phyloP scores from a whole-genome alignment of 2,329 filamentous ascomycete genomes.

The Fusarium vanettenii region DNA sequence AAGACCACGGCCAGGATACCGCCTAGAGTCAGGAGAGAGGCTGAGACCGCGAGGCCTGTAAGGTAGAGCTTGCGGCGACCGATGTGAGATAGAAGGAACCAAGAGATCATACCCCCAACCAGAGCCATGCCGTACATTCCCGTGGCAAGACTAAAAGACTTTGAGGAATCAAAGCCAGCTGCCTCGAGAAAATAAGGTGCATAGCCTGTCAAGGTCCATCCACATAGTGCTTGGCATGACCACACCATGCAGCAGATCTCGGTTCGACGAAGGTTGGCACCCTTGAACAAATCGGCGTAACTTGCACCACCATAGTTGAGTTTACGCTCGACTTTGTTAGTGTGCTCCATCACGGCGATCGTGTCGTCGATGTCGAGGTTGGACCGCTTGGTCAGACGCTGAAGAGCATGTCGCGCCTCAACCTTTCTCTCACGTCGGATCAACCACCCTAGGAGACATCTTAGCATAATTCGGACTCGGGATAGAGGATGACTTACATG shows the following conservation, averaged over 20 bases:
- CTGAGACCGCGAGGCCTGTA: slow-evolving; percentile 46
- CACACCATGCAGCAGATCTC: slow-evolving; percentile 45
- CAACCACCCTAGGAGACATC: slow-evolving; percentile 47
- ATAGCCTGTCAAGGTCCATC: slow-evolving; percentile 34
- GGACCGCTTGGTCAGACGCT: slow-evolving; percentile 46
- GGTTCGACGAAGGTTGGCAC: slow-evolving; percentile 43
- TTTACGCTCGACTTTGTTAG: slow-evolving; percentile 55
- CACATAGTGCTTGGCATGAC: slow-evolving; percentile 42
- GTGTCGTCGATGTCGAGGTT: slow-evolving; percentile 57
- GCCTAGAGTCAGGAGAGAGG: slow-evolving; percentile 51
- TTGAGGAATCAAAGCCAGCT: slow-evolving; percentile 51
- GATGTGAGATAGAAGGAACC: slow-evolving; percentile 50
- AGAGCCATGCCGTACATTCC: slow-evolving; percentile 55
- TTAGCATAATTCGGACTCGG: neutral
- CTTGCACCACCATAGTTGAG: slow-evolving; percentile 48
- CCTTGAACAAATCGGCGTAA: slow-evolving; percentile 34
- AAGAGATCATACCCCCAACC: slow-evolving; percentile 54
- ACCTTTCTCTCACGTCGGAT: slow-evolving; percentile 50
- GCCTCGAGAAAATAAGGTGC: slow-evolving; percentile 57
- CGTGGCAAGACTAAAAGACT: slow-evolving; percentile 54
- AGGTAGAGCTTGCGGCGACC: slow-evolving; percentile 57
- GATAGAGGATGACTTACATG: slow-evolving; percentile 42
- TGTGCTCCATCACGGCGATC: slow-evolving; percentile 54
- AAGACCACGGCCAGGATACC: slow-evolving; percentile 51
- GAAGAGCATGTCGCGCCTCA: slow-evolving; percentile 47